Evolutionary conservation across 2,329 filamentous ascomycete species (phyloP).

Genomic region (Fusarium piperis): DNA sequence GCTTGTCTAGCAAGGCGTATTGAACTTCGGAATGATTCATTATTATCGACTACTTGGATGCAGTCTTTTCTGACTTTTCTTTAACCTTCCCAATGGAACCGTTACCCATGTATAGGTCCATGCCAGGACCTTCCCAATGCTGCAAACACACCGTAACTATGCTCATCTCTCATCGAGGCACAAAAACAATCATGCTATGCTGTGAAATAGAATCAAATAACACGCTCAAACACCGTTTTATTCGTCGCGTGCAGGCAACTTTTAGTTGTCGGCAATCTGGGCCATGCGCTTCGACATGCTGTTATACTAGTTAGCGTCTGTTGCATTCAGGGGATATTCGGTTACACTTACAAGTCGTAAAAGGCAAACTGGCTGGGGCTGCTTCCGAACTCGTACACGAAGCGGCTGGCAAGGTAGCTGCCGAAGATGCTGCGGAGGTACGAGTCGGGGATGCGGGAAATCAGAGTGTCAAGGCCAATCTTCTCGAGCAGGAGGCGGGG

Average conservation of each 20-base stretch:
- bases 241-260: constrained; percentile 16
- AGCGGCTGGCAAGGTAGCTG: constrained; percentile 92
- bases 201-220: constrained; percentile 30
- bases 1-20: background rate
- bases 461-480: constrained; percentile 89
- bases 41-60: constrained; percentile 38
- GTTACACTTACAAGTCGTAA: constrained; percentile 87
- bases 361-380: constrained; percentile 96
- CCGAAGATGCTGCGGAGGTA: constrained; percentile 97
- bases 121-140: constrained; percentile 40
- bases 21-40: constrained; percentile 34
- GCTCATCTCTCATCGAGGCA: constrained; percentile 38
- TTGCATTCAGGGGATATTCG: background rate
- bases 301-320: constrained; percentile 45
- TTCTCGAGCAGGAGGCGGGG: constrained; percentile 85
- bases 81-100: constrained; percentile 38
- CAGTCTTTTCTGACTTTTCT: constrained; percentile 44
- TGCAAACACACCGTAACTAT: constrained; percentile 41
- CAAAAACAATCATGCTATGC: constrained; percentile 41
- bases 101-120: constrained; percentile 32
- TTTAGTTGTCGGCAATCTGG: constrained; percentile 48
- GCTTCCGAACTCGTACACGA: constrained; percentile 95
- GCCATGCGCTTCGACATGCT: constrained; percentile 74
- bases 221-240: constrained; percentile 32
- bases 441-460: constrained; percentile 86